Evolutionary conservation across 495 filamentous ascomycete genomes (phyloP).

Genomic region (Neurospora africana): DNA sequence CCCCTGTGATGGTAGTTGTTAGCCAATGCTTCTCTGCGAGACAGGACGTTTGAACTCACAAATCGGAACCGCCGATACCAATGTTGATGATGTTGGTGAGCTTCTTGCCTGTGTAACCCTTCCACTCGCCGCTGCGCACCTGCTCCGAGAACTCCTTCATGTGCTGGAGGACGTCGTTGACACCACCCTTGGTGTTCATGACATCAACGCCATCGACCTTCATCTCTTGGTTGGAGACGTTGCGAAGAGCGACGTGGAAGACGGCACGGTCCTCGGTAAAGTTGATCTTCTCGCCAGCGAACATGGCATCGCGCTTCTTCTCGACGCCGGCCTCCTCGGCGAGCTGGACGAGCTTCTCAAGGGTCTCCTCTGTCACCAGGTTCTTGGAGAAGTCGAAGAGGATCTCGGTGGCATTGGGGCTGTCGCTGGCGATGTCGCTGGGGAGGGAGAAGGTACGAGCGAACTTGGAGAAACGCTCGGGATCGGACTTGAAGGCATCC

Average conservation of each 20-base stretch:
- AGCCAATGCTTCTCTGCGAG: background rate
- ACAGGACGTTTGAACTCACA: conserved; percentile 47
- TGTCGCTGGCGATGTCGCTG: conserved; percentile 47
- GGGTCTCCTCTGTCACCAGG: conserved; percentile 85
- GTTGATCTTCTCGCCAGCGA: conserved; percentile 95
- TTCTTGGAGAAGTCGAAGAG: conserved; percentile 99
- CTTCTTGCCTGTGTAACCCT: conserved; percentile 96
- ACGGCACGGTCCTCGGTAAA: conserved; percentile 96
- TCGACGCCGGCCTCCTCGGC: conserved; percentile 85
- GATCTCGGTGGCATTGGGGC: conserved; percentile 49
- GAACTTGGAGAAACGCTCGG: conserved; percentile 82
- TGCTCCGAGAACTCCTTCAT: conserved; percentile 97
- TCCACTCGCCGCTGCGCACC: conserved; percentile 92
- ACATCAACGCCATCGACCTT: conserved; percentile 91
- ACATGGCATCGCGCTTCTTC: conserved; percentile 93
- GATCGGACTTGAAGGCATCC: conserved; percentile 83
- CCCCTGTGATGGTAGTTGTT: conserved; percentile 43
- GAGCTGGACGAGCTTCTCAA: conserved; percentile 74
- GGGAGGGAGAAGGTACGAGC: conserved; percentile 72
- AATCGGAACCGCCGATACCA: conserved; percentile 95
- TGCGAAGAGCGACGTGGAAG: conserved; percentile 89
- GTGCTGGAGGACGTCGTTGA: conserved; percentile 84
- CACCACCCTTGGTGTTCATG: conserved; percentile 60
- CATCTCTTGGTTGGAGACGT: conserved; percentile 75
- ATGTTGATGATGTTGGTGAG: conserved; percentile 95